Percentiles rank a stretch among this genome's conserved stretches.
Conservation (phyloP, 202 grass and related monocot species). For the Bolboschoenoplectus hybrid region DNA sequence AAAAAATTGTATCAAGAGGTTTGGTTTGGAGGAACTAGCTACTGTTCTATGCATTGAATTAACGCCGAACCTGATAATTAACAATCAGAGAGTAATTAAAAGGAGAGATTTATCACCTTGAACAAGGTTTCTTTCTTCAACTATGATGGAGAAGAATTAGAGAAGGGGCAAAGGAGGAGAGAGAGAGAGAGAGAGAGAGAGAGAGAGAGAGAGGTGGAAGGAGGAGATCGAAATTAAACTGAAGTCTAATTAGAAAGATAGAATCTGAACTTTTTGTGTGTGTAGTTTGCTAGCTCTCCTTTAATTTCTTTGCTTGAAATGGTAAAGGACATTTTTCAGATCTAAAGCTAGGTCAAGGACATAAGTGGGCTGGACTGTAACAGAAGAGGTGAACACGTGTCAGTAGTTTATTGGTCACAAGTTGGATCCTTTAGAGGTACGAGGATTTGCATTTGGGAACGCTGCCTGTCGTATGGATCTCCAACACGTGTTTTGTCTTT, state of each 20-base stretch:
- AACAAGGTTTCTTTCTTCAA: neutral
- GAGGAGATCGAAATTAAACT: neutral
- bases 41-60: neutral
- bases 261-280: neutral
- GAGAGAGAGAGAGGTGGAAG: neutral
- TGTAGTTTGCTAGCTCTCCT: slow-evolving; percentile 1
- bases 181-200: neutral
- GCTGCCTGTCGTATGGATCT: slow-evolving; percentile 35
- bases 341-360: slow-evolving; percentile 40
- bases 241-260: neutral
- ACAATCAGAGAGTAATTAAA: neutral
- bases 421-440: slow-evolving; percentile 6
- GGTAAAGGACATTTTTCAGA: slow-evolving; percentile 32
- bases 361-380: neutral
- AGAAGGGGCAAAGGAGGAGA: neutral
- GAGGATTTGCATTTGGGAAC: slow-evolving; percentile 19
- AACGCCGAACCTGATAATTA: neutral
- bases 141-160: neutral
- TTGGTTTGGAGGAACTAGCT: neutral
- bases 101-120: neutral
- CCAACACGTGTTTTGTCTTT: slow-evolving; percentile 37
- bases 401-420: slow-evolving; percentile 2
- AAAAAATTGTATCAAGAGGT: neutral
- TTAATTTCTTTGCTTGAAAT: slow-evolving; percentile 29
- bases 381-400: neutral